Evolutionary conservation across 2,329 filamentous ascomycete genomes (phyloP).

Genomic region (Penicillium fuscoglaucum): DNA sequence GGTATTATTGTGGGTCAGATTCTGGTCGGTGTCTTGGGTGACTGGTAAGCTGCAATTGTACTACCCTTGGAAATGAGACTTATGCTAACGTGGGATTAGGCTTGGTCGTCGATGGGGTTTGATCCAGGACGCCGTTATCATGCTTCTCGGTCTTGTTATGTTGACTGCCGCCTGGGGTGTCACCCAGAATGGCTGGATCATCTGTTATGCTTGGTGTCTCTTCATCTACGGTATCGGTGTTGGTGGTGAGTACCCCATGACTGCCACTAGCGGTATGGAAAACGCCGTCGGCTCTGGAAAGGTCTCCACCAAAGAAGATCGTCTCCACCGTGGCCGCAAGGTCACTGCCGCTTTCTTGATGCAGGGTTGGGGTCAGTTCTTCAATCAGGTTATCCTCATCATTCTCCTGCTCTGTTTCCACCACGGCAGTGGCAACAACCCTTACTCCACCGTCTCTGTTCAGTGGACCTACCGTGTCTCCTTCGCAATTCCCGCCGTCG

Average conservation of each 20-base stretch:
- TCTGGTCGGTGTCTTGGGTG: slow-evolving; percentile 76
- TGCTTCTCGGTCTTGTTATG: slow-evolving; percentile 91
- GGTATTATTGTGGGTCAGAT: slow-evolving; percentile 96
- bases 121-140: slow-evolving; percentile 91
- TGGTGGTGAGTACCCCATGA: slow-evolving; percentile 89
- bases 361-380: slow-evolving; percentile 97
- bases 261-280: slow-evolving; percentile 92
- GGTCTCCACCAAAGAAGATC: slow-evolving; percentile 86
- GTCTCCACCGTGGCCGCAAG: slow-evolving; percentile 91
- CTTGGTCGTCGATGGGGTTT: slow-evolving; percentile 91
- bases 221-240: slow-evolving; percentile 80
- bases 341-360: slow-evolving; percentile 95
- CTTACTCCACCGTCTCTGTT: slow-evolving; percentile 73
- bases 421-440: slow-evolving; percentile 70
- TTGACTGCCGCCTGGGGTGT: slow-evolving; percentile 87
- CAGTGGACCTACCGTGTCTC: slow-evolving; percentile 93
- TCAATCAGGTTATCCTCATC: slow-evolving; percentile 90
- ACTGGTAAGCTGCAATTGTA: slow-evolving; percentile 52
- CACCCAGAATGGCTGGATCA: slow-evolving; percentile 88
- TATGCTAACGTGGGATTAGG: slow-evolving; percentile 48
- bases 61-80: neutral
- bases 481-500: slow-evolving; percentile 85
- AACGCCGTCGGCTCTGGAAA: slow-evolving; percentile 82
- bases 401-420: slow-evolving; percentile 86
- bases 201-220: slow-evolving; percentile 92